Evolutionary conservation across 2,329 filamentous ascomycete species (phyloP).

Genomic region (Penicillium sp.): DNA sequence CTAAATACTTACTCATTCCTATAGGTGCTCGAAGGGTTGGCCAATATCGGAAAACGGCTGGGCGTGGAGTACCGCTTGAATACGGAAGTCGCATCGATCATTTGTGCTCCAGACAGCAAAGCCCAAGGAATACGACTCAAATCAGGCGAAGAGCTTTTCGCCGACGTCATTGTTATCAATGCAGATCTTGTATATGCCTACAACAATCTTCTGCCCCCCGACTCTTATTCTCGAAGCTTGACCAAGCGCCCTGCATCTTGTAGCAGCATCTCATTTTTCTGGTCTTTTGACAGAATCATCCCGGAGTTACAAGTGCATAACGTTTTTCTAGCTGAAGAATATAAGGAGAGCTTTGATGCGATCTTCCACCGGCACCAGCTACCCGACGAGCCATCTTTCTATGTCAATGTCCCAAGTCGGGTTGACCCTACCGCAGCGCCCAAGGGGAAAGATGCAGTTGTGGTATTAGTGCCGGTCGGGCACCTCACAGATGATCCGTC

Average conservation of each 20-base stretch:
- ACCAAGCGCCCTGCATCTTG: slow-evolving; percentile 60
- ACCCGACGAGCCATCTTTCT: slow-evolving; percentile 70
- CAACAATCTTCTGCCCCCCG: slow-evolving; percentile 63
- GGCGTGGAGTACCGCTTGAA: not conserved
- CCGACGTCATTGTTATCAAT: slow-evolving; percentile 70
- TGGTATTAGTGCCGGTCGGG: slow-evolving; percentile 72
- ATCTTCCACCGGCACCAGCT: slow-evolving; percentile 72
- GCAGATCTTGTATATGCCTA: slow-evolving; percentile 75
- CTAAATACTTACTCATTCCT: not conserved
- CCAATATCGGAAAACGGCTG: not conserved
- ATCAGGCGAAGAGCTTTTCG: slow-evolving; percentile 58
- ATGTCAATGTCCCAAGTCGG: slow-evolving; percentile 73
- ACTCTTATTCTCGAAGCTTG: slow-evolving; percentile 4
- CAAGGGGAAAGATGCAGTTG: slow-evolving; percentile 62
- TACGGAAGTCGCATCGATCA: slow-evolving; percentile 1
- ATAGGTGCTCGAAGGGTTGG: not conserved
- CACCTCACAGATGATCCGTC: slow-evolving; percentile 50
- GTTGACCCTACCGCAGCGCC: slow-evolving; percentile 70
- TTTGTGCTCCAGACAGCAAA: not conserved
- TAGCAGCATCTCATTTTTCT: slow-evolving; percentile 76
- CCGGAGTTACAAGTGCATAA: slow-evolving; percentile 70
- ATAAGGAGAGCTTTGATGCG: slow-evolving; percentile 70
- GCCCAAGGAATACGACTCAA: slow-evolving; percentile 43
- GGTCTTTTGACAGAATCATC: slow-evolving; percentile 46
- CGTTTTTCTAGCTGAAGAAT: slow-evolving; percentile 74